Evolutionary conservation across 2,329 filamentous ascomycete species (phyloP).

Genomic region (Lojkania enalia): DNA sequence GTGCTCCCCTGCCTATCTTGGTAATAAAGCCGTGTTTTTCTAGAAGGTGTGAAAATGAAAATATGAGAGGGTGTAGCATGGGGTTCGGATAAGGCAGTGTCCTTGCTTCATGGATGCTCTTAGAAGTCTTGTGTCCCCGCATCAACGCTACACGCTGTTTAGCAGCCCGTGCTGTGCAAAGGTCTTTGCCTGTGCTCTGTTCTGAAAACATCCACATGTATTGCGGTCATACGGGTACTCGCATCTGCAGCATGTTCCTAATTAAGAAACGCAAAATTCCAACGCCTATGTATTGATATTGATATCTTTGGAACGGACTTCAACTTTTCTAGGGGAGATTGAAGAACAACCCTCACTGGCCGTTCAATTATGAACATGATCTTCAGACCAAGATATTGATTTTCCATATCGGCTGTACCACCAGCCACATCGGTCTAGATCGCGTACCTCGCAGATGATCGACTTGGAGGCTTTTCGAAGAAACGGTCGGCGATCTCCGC

Average conservation of each 20-base stretch:
- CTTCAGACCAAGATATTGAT: slow-evolving; percentile 10
- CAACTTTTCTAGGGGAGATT: too few relatives aligned
- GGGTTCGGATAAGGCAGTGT: not conserved
- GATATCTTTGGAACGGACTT: too few relatives aligned
- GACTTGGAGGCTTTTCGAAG: slow-evolving; percentile 3
- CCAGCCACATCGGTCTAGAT: slow-evolving; percentile 8
- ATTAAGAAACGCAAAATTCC: slow-evolving; percentile 22
- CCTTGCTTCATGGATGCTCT: slow-evolving; percentile 28
- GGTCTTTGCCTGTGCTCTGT: too few relatives aligned
- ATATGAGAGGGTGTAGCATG: not conserved
- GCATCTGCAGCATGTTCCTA: slow-evolving; percentile 24
- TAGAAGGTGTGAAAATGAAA: slow-evolving; percentile 18
- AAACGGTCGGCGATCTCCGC: slow-evolving; percentile 8
- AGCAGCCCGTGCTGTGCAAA: slow-evolving; percentile 6
- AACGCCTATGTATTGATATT: too few relatives aligned
- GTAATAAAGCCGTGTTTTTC: slow-evolving; percentile 5
- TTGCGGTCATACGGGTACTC: too few relatives aligned
- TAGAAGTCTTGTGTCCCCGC: slow-evolving; percentile 13
- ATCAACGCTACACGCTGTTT: slow-evolving; percentile 2
- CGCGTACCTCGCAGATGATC: slow-evolving; percentile 11
- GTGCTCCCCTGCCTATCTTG: not conserved
- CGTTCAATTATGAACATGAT: too few relatives aligned
- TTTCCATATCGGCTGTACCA: slow-evolving; percentile 12
- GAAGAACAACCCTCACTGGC: too few relatives aligned
- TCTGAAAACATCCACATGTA: too few relatives aligned